Conservation (phyloP, 2,329 filamentous ascomycete species). For the Samsoniella hepiali region DNA sequence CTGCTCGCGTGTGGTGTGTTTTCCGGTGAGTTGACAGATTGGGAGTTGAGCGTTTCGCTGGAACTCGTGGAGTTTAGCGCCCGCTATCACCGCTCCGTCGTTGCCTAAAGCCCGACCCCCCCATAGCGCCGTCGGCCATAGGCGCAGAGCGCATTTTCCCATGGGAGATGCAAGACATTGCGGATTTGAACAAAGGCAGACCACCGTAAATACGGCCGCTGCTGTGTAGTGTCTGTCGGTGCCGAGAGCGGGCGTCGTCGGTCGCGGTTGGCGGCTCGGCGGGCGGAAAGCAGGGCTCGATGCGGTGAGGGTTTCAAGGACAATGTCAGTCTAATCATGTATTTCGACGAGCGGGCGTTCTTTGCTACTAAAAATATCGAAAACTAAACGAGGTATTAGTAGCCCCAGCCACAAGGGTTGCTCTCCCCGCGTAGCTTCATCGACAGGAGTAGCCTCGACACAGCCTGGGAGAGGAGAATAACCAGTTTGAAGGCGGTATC, state of each 20-base stretch:
- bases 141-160: not conserved
- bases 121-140: constrained; percentile 6
- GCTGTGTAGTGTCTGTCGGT: not conserved
- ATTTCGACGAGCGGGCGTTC: too few species aligned
- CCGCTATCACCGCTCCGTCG: not conserved
- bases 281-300: too few species aligned
- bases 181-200: not conserved
- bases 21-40: not conserved
- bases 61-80: not conserved
- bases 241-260: not conserved
- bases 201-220: not conserved
- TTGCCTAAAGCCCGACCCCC: not conserved
- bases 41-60: not conserved
- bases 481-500: too few species aligned
- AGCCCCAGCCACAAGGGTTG: too few species aligned
- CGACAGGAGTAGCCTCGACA: too few species aligned
- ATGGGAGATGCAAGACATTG: not conserved
- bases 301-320: not conserved
- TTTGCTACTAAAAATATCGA: too few species aligned
- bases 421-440: too few species aligned
- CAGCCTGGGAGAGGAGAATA: too few species aligned
- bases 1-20: too few species aligned
- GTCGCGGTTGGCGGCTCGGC: too few species aligned
- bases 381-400: too few species aligned
- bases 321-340: too few species aligned